phyloP scores from a whole-genome alignment of 2,329 filamentous ascomycete species.

The Cadophora sp. region DNA sequence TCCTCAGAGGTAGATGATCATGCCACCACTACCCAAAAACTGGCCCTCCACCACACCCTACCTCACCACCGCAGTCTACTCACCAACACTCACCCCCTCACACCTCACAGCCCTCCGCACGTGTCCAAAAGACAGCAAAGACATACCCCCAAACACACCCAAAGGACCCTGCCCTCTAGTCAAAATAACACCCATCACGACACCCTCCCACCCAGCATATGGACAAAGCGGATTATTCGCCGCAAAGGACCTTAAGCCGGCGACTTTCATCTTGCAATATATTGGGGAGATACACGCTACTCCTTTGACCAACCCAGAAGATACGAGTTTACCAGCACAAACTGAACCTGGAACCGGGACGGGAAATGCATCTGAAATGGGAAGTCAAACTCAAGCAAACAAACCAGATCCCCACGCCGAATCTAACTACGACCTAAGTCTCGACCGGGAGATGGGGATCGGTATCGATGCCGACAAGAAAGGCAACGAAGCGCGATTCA shows the following conservation, averaged over 20 bases:
- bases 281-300: constrained; percentile 62
- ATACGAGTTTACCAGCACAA: constrained; percentile 11
- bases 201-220: constrained; percentile 61
- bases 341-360: not conserved
- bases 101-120: constrained; percentile 35
- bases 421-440: constrained; percentile 70
- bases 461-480: constrained; percentile 64
- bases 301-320: not conserved
- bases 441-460: constrained; percentile 61
- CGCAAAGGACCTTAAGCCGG: constrained; percentile 57
- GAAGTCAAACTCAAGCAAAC: not conserved
- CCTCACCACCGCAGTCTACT: constrained; percentile 56
- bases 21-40: constrained; percentile 54
- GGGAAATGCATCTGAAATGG: not conserved
- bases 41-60: constrained; percentile 64
- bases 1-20: too few species aligned
- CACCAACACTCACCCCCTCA: constrained; percentile 46
- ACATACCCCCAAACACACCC: constrained; percentile 48
- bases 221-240: constrained; percentile 69
- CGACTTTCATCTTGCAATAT: constrained; percentile 66
- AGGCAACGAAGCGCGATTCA: constrained; percentile 70
- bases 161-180: constrained; percentile 57
- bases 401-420: constrained; percentile 46
- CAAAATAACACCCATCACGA: constrained; percentile 59
- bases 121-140: constrained; percentile 38